Conservation (phyloP, 345 rosid species). For the Reutealis trisperma region DNA sequence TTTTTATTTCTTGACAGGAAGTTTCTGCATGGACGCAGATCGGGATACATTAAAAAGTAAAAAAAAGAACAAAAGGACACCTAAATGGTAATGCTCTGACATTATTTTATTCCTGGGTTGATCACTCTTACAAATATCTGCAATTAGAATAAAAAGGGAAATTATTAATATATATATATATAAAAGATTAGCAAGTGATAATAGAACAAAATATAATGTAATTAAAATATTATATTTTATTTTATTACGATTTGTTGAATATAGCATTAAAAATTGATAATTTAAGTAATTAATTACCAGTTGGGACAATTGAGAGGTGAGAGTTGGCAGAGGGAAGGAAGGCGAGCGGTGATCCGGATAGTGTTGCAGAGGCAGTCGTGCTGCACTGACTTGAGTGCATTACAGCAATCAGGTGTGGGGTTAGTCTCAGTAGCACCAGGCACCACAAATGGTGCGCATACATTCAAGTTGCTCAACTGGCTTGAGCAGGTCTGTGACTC, state of each 20-base stretch:
- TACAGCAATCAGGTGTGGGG: slow-evolving; percentile 60
- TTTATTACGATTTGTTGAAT: too few relatives aligned
- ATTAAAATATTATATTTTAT: too few relatives aligned
- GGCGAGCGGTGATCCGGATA: slow-evolving; percentile 64
- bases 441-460: slow-evolving; percentile 69
- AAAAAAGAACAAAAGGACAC: background rate
- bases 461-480: slow-evolving; percentile 58
- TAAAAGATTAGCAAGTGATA: background rate
- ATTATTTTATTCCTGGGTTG: slow-evolving; percentile 1
- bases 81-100: background rate
- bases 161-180: background rate
- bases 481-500: slow-evolving; percentile 53
- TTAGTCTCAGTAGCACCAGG: slow-evolving; percentile 47
- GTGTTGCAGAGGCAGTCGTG: slow-evolving; percentile 85
- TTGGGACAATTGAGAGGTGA: slow-evolving; percentile 53
- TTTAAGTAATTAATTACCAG: background rate
- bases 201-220: too few relatives aligned
- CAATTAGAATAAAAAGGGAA: background rate
- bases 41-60: background rate
- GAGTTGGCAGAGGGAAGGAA: slow-evolving; percentile 70
- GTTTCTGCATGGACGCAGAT: slow-evolving; percentile 10
- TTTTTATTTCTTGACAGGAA: background rate
- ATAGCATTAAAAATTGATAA: too few relatives aligned
- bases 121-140: background rate
- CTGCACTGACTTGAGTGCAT: slow-evolving; percentile 58